Conservation (phyloP, 1,284 basidiomycete genomes). For the Malassezia psittaci region DNA sequence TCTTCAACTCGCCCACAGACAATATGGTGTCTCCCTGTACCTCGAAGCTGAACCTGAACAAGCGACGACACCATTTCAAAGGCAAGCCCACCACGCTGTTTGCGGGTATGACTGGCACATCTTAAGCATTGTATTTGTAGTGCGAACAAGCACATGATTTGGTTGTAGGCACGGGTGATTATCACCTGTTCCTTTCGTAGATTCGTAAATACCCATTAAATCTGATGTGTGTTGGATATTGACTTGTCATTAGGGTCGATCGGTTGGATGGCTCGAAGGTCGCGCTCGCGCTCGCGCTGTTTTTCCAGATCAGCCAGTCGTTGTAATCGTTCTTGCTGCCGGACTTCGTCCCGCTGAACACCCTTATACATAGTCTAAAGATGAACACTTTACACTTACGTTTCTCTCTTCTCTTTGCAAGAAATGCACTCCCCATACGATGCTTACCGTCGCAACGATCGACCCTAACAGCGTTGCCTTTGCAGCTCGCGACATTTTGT, state of each 20-base stretch:
- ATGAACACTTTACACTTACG: constrained; percentile 50
- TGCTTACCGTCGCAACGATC: constrained; percentile 58
- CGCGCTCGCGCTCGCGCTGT: constrained; percentile 31
- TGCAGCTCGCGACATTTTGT: constrained; percentile 62
- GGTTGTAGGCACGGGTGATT: neutral
- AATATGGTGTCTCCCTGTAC: constrained; percentile 44
- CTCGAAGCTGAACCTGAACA: constrained; percentile 44
- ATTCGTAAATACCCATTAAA: neutral
- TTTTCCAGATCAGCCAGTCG: constrained; percentile 27
- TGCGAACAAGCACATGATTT: neutral
- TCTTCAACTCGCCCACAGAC: constrained; percentile 44
- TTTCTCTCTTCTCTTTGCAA: constrained; percentile 76
- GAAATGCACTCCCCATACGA: constrained; percentile 83
- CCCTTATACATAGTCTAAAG: constrained; percentile 39
- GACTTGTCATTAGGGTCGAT: neutral
- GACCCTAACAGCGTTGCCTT: constrained; percentile 67
- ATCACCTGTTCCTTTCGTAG: neutral
- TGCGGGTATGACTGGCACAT: constrained; percentile 16
- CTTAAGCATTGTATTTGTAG: neutral
- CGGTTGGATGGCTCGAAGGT: constrained; percentile 36
- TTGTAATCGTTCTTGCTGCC: constrained; percentile 35
- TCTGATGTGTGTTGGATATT: neutral
- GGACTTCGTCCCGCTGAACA: constrained; percentile 38
- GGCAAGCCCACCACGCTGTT: constrained; percentile 44
- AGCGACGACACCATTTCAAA: constrained; percentile 43